Conservation (phyloP, 768 basidiomycete species). For the Sporobolomyces roseus region DNA sequence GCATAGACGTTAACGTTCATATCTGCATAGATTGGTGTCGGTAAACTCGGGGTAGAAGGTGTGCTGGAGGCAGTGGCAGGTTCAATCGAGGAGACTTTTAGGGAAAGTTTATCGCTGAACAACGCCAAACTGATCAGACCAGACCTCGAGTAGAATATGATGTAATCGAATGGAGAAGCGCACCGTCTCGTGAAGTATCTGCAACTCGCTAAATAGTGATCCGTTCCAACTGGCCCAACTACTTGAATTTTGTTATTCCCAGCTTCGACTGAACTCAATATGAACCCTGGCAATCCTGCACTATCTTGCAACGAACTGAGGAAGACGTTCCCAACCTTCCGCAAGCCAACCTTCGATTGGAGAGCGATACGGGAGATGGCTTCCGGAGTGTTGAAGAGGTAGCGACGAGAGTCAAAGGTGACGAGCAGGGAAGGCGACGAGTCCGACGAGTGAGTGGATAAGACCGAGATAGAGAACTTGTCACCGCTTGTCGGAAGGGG, state of each 20-base stretch:
- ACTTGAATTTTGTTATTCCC: conserved; percentile 60
- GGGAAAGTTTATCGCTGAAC: conserved; percentile 56
- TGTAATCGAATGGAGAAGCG: neutral
- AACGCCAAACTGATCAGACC: neutral
- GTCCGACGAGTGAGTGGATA: conserved; percentile 54
- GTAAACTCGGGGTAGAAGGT: conserved; percentile 23
- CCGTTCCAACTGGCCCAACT: conserved; percentile 57
- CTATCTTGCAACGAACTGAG: conserved; percentile 61
- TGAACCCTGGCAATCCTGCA: conserved; percentile 61
- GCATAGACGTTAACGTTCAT: conserved; percentile 61
- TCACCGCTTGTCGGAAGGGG: neutral
- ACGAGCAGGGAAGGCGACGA: conserved; percentile 74
- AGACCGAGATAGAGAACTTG: conserved; percentile 29
- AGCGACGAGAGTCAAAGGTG: conserved; percentile 71
- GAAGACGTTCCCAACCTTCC: conserved; percentile 67
- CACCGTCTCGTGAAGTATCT: conserved; percentile 25
- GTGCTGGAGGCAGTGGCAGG: conserved; percentile 39
- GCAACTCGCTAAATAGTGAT: conserved; percentile 18
- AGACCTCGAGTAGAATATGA: neutral
- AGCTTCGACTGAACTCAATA: conserved; percentile 77
- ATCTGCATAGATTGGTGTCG: conserved; percentile 24
- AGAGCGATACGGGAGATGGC: conserved; percentile 69
- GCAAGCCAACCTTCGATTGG: conserved; percentile 64
- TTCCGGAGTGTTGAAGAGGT: conserved; percentile 84
- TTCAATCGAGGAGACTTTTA: conserved; percentile 53